Conservation (phyloP, 345 rosid species). For the Psidium friedrichsthalianum region DNA sequence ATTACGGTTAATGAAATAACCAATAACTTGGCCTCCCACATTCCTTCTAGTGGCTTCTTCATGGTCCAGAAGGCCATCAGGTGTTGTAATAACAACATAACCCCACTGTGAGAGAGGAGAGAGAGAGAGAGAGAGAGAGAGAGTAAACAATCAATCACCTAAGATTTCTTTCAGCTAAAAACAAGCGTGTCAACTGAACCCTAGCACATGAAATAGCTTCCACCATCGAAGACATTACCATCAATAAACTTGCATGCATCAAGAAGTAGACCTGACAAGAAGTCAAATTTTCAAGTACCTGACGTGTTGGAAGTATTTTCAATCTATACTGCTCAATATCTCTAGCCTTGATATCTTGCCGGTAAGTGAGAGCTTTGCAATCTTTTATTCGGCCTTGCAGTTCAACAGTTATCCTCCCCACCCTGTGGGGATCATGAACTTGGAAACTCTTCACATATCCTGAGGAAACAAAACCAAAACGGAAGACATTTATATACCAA, state of each 20-base stretch:
- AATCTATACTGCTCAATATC: conserved; percentile 52
- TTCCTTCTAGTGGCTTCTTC: conserved; percentile 73
- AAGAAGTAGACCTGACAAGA: neutral
- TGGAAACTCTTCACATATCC: conserved; percentile 70
- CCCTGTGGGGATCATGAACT: conserved; percentile 76
- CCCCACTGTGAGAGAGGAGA: conserved; percentile 54
- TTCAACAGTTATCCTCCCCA: conserved; percentile 77
- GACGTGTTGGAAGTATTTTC: conserved; percentile 72
- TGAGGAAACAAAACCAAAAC: conserved; percentile 3
- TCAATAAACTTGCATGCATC: neutral
- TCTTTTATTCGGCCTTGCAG: conserved; percentile 84
- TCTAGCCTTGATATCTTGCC: conserved; percentile 81
- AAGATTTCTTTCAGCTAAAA: neutral
- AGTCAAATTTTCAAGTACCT: conserved; percentile 27
- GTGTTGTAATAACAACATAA: conserved; percentile 81
- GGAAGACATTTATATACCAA: neutral
- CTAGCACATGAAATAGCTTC: neutral
- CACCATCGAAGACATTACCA: neutral
- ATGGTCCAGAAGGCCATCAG: conserved; percentile 91
- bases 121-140: neutral
- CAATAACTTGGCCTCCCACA: conserved; percentile 89
- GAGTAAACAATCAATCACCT: neutral
- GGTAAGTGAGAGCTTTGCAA: conserved; percentile 68
- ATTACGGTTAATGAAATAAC: conserved; percentile 50
- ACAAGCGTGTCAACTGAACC: neutral